These are phyloP conservation scores for Rhizophagus clarus DNA, from an alignment of 192 early-diverging fungal genomes.

Conservation along the genomic window DNA sequence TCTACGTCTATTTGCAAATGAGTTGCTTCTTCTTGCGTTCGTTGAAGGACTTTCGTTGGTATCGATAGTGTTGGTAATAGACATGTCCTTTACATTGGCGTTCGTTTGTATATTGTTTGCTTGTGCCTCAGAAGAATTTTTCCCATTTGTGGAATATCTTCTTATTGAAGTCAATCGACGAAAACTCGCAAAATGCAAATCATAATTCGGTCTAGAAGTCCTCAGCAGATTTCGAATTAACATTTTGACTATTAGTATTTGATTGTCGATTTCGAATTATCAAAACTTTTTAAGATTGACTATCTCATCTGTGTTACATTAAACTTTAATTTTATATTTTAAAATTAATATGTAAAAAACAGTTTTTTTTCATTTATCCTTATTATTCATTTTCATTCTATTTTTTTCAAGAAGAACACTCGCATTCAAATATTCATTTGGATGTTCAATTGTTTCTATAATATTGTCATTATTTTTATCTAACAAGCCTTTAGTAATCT, in stretches of 20 bases:
- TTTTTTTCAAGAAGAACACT: slow-evolving; percentile 18
- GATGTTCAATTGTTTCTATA: slow-evolving; percentile 83
- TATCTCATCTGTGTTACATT: too few species aligned
- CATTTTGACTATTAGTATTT: too few species aligned
- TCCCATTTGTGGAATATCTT: neutral
- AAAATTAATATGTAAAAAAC: too few species aligned
- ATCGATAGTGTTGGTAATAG: neutral
- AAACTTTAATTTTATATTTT: too few species aligned
- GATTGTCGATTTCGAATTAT: too few species aligned
- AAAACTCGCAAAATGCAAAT: neutral
- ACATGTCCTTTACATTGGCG: neutral
- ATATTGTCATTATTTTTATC: slow-evolving; percentile 36
- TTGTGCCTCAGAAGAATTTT: neutral
- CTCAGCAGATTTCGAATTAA: neutral
- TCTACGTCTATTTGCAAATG: neutral
- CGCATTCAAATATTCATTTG: slow-evolving; percentile 90
- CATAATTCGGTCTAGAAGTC: neutral
- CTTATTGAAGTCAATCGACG: neutral
- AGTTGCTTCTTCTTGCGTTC: neutral
- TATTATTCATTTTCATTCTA: neutral
- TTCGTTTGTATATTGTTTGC: neutral
- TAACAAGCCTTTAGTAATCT: slow-evolving; percentile 51
- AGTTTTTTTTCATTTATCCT: neutral
- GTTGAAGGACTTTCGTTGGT: neutral
- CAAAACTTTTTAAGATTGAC: too few species aligned